Base-by-base conservation (phyloP, 2,329 filamentous ascomycete genomes). In the Thelonectria discophora region DNA sequence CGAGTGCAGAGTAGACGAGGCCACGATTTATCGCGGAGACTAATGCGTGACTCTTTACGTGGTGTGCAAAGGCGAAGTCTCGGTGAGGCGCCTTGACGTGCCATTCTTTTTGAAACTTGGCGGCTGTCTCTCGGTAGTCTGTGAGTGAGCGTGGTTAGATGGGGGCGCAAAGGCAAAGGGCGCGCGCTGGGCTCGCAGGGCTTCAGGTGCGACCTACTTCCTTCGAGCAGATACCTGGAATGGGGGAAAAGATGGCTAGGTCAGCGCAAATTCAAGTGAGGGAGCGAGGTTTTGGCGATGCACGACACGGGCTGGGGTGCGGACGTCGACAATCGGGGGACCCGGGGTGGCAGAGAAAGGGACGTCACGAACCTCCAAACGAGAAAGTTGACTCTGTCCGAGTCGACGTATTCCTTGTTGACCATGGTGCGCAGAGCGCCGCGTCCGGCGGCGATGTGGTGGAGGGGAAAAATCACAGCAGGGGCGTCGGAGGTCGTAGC, bases 91-190 rank as follows among this genome's bases (percentile, higher is more conserved):
- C 81, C 71, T 82, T 79, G 66, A 88, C 79, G 76, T 87, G 83
- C 87, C 87, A 90, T 79, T 90, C 87, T 74, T 89, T 88, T 72
- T 89, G 86, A 69, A 90, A 85, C 74, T 88, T 88, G 77, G 86
- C 84, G 56, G 87, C 87, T 45, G 87, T 88, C 75, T 89, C 87
- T 77, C 84, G 84, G 79, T 88, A 90, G 80, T 88, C 87, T 89
- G 79, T 55, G 62, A 61, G 54, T 47, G 60, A 52, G 51, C 60
- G 55, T 69, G 60, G 66, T 74, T 71, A 75, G 71, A 69, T 64
- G 59, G 52, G 24, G 58, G 53, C 57, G 58, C 54, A 54, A 50
- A 54, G 37, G 59, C n/a, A n/a, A n/a, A n/a, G n/a, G n/a, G n/a
- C n/a, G 65, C 62, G 60, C 65, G 69, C 37, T 58, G 50, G 59